A percentile compares a stretch with the other conserved stretches of the same genome.
phyloP scores from a whole-genome alignment of 495 filamentous ascomycete species.

The Aspergillus mulundensis region DNA sequence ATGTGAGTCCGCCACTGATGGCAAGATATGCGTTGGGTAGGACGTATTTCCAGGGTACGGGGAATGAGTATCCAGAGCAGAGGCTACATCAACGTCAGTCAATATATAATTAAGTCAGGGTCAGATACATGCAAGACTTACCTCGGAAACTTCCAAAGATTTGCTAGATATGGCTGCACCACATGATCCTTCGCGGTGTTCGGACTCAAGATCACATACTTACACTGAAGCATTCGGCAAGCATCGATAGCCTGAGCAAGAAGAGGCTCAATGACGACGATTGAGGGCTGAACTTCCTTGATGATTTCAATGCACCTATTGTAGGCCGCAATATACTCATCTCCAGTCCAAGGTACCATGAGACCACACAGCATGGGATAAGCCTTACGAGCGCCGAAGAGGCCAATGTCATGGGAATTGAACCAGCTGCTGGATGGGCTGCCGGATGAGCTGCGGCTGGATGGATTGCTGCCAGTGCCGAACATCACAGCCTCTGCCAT shows the following conservation, averaged over 20 bases:
- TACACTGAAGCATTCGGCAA: conserved; percentile 23
- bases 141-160: conserved; percentile 32
- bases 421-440: conserved; percentile 4
- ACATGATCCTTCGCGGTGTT: conserved; percentile 32
- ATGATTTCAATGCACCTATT: conserved; percentile 29
- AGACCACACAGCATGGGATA: conserved; percentile 14
- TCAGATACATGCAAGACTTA: conserved; percentile 11
- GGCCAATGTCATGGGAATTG: conserved; percentile 15
- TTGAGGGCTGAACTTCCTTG: conserved; percentile 25
- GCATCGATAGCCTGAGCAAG: conserved; percentile 41
- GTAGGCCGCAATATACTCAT: conserved; percentile 37
- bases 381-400: conserved; percentile 20
- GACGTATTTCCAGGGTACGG: conserved; percentile 26
- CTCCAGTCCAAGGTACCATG: conserved; percentile 30
- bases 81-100: conserved; percentile 15
- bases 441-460: background rate
- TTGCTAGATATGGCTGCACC: conserved; percentile 27
- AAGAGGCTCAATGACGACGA: conserved; percentile 38
- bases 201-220: conserved; percentile 30
- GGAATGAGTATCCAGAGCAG: conserved; percentile 32
- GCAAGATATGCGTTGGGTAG: conserved; percentile 31
- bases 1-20: background rate
- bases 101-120: background rate
- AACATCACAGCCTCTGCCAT: conserved; percentile 29
- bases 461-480: conserved; percentile 7